Conservation (phyloP, 176 grass and related monocot species). For the Luzula sylvatica region DNA sequence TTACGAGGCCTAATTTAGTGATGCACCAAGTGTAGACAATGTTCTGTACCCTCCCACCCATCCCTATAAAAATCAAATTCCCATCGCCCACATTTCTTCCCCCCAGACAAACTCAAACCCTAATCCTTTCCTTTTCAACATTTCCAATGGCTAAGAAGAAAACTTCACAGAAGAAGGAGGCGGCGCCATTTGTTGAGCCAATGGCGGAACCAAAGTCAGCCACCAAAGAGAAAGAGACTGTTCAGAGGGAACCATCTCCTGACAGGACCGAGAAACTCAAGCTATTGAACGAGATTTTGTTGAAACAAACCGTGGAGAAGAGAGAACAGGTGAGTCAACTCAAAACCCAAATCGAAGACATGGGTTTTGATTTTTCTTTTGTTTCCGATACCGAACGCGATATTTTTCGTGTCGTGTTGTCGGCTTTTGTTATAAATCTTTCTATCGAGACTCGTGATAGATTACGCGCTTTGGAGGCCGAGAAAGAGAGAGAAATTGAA, state of each 20-base stretch:
- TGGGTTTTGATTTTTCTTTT: neutral
- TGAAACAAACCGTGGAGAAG: slow-evolving; percentile 17
- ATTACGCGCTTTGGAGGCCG: neutral
- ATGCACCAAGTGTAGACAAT: slow-evolving; percentile 1
- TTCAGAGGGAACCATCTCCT: slow-evolving; percentile 4
- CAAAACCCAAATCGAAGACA: slow-evolving; percentile 3
- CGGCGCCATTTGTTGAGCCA: slow-evolving; percentile 11
- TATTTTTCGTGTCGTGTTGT: neutral
- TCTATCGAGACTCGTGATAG: neutral
- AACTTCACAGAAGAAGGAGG: slow-evolving; percentile 8
- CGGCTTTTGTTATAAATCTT: neutral
- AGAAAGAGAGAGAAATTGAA: slow-evolving; percentile 1
- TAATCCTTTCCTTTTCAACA: slow-evolving; percentile 9
- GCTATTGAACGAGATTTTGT: slow-evolving; percentile 11
- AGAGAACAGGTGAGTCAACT: slow-evolving; percentile 19
- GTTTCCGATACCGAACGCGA: slow-evolving; percentile 13
- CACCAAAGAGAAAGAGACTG: neutral
- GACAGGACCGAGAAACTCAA: slow-evolving; percentile 15
- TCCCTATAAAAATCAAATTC: slow-evolving; percentile 12
- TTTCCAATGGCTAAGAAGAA: slow-evolving; percentile 20
- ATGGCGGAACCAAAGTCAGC: neutral
- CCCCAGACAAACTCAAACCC: slow-evolving; percentile 26
- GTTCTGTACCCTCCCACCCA: neutral
- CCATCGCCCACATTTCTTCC: slow-evolving; percentile 6
- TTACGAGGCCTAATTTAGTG: neutral